phyloP scores from a whole-genome alignment of 2,329 filamentous ascomycete species.

The Colletotrichum karsti region DNA sequence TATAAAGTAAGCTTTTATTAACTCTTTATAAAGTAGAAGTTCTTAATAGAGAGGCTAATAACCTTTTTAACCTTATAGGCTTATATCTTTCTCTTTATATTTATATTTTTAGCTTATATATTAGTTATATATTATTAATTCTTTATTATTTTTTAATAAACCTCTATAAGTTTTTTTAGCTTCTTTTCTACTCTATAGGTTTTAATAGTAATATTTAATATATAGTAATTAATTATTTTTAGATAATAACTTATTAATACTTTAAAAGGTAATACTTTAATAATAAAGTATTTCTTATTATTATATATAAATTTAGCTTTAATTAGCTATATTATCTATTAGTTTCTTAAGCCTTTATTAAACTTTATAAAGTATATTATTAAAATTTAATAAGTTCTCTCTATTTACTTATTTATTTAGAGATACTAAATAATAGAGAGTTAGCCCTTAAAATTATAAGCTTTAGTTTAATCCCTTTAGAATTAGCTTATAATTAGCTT shows the following conservation, averaged over 20 bases:
- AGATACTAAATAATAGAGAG: neutral
- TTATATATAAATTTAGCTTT: conserved; percentile 18
- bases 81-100: too few relatives aligned
- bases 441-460: neutral
- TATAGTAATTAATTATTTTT: too few relatives aligned
- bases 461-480: neutral
- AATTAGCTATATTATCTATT: neutral
- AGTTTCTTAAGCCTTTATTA: neutral
- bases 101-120: too few relatives aligned
- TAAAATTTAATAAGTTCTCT: too few relatives aligned
- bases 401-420: neutral
- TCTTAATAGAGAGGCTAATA: too few relatives aligned
- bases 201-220: neutral
- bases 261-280: neutral
- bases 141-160: too few relatives aligned
- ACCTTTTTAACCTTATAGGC: neutral
- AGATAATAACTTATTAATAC: too few relatives aligned
- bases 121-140: too few relatives aligned
- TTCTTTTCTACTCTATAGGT: neutral
- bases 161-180: neutral
- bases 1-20: neutral
- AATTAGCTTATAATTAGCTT: neutral
- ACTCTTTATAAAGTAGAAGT: neutral
- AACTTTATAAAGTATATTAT: neutral
- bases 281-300: conserved; percentile 22